Evolutionary conservation across 2,329 filamentous ascomycete species (phyloP).

Genomic region (Botrytis aclada): DNA sequence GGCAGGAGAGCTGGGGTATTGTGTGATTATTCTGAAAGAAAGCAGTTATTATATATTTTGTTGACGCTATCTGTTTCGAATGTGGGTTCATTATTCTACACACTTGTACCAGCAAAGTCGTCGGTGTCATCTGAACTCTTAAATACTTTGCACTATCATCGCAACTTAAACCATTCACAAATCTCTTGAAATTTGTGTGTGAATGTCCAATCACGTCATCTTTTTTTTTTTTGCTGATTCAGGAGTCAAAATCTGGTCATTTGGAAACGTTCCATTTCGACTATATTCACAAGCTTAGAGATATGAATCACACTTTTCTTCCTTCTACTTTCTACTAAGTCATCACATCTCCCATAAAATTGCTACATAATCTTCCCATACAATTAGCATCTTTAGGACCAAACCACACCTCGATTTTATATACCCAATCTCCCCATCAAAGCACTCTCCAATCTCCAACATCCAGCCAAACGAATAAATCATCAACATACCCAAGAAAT

Average conservation of each 20-base stretch:
- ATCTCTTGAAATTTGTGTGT: not conserved
- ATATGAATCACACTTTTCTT: not conserved
- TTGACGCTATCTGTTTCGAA: not conserved
- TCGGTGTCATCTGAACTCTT: not conserved
- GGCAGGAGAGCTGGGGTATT: not conserved
- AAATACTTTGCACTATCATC: not conserved
- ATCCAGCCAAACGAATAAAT: not conserved
- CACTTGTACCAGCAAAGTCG: not conserved
- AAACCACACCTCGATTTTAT: not conserved
- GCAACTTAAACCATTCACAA: not conserved
- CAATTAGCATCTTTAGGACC: not conserved
- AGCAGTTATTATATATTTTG: not conserved
- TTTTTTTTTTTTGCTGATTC: not conserved
- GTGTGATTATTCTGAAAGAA: not conserved
- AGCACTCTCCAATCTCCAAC: not conserved
- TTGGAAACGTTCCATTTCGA: too few relatives aligned
- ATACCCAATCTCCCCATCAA: not conserved
- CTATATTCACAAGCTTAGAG: not conserved
- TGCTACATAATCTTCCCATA: too few relatives aligned
- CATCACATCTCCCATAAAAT: not conserved
- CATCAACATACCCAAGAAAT: not conserved
- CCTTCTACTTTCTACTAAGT: not conserved
- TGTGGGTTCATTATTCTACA: not conserved
- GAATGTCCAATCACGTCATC: not conserved
- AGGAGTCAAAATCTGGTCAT: not conserved